phyloP scores from a whole-genome alignment of 2,329 filamentous ascomycete species.

The Tolypocladium ovalisporum region DNA sequence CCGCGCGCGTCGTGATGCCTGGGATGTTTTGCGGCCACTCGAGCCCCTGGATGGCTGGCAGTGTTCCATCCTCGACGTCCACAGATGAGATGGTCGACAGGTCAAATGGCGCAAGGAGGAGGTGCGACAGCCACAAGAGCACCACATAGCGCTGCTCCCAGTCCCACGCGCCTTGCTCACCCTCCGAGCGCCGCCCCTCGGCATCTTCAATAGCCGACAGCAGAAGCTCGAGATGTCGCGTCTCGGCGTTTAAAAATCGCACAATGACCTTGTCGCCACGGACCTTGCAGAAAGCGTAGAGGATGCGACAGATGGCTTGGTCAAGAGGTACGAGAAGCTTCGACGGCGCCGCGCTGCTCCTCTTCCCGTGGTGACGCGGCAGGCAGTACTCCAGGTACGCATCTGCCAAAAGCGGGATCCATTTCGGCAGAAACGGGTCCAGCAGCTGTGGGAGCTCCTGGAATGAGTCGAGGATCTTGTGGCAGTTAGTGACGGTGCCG shows the following conservation, averaged over 20 bases:
- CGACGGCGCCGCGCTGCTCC: conserved; percentile 17
- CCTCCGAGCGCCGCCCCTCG: conserved; percentile 19
- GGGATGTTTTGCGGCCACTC: conserved; percentile 52
- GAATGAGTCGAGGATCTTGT: conserved; percentile 65
- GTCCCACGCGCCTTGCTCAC: conserved; percentile 30
- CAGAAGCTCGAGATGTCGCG: conserved; percentile 71
- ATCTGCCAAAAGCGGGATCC: conserved; percentile 64
- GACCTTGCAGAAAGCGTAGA: conserved; percentile 92
- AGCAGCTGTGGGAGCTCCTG: conserved; percentile 92
- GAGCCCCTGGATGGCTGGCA: conserved; percentile 35
- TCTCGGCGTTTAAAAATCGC: conserved; percentile 83
- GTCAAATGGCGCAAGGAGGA: conserved; percentile 82
- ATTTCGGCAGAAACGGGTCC: conserved; percentile 67
- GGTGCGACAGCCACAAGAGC: conserved; percentile 76
- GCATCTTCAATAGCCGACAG: conserved; percentile 61
- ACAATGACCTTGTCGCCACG: conserved; percentile 87
- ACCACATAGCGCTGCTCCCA: conserved; percentile 90
- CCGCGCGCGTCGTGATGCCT: conserved; percentile 56
- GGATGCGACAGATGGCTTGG: conserved; percentile 62
- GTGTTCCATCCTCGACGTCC: conserved; percentile 34
- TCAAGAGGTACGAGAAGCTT: conserved; percentile 45
- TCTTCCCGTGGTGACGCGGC: conserved; percentile 27
- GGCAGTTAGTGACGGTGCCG: background rate
- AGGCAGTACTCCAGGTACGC: conserved; percentile 62
- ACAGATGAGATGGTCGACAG: conserved; percentile 69